phyloP scores from a whole-genome alignment of 495 filamentous ascomycete genomes.

The Cercophora samala region DNA sequence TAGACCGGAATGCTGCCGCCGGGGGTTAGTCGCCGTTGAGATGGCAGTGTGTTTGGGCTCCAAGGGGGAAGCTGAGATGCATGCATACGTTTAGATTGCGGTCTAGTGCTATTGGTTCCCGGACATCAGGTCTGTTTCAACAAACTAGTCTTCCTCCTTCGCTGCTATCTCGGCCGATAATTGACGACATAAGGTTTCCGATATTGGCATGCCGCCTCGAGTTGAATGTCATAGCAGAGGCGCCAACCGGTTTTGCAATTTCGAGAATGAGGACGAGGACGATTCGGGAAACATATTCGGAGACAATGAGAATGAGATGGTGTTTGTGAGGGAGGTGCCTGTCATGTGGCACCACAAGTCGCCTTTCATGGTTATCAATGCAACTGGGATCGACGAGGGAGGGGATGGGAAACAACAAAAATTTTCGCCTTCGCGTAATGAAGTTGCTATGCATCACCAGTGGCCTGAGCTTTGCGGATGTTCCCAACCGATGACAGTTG shows the following conservation, averaged over 20 bases:
- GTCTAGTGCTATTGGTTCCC: slow-evolving; percentile 27
- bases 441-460: slow-evolving; percentile 11
- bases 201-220: slow-evolving; percentile 27
- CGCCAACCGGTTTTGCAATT: slow-evolving; percentile 19
- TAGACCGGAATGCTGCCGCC: slow-evolving; percentile 4
- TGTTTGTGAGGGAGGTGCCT: slow-evolving; percentile 17
- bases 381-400: slow-evolving; percentile 28
- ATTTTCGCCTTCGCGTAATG: slow-evolving; percentile 11
- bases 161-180: slow-evolving; percentile 38
- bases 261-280: slow-evolving; percentile 13
- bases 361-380: slow-evolving; percentile 28
- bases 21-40: not conserved
- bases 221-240: slow-evolving; percentile 15
- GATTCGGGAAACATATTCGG: slow-evolving; percentile 3
- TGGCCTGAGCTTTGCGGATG: slow-evolving; percentile 7
- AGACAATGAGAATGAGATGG: not conserved
- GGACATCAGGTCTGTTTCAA: slow-evolving; percentile 30
- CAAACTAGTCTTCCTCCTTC: slow-evolving; percentile 21
- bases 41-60: slow-evolving; percentile 13
- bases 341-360: slow-evolving; percentile 29
- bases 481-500: slow-evolving; percentile 3
- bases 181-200: slow-evolving; percentile 29
- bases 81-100: slow-evolving; percentile 20
- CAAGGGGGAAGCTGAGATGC: slow-evolving; percentile 25
- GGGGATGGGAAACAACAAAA: slow-evolving; percentile 2